Conservation (phyloP, 306 rosid genomes). For the Vachellia pachyceras region DNA sequence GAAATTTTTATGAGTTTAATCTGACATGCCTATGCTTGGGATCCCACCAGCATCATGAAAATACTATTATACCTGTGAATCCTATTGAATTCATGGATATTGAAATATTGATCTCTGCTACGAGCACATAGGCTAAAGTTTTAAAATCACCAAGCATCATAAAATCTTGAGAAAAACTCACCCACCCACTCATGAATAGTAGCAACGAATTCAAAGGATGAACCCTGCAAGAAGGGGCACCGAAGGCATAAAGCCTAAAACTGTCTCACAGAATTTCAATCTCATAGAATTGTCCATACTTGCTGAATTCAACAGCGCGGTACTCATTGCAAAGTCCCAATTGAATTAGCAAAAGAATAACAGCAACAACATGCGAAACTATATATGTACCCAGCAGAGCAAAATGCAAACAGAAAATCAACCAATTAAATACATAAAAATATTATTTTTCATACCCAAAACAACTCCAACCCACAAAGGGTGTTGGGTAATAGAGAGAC, state of each 20-base stretch:
- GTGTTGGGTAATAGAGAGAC: background rate
- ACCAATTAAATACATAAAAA: background rate
- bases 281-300: background rate
- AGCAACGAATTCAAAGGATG: background rate
- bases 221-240: background rate
- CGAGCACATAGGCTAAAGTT: background rate
- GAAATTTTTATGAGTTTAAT: background rate
- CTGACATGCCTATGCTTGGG: background rate
- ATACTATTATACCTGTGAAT: background rate
- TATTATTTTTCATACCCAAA: background rate
- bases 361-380: conserved; percentile 6
- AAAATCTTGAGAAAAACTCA: background rate
- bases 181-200: background rate
- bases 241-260: background rate
- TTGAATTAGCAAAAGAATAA: conserved; percentile 10
- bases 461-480: background rate
- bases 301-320: background rate
- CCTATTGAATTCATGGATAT: background rate
- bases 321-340: conserved; percentile 16
- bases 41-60: background rate
- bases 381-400: conserved; percentile 1
- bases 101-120: background rate
- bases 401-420: conserved; percentile 1
- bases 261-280: background rate
- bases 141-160: background rate